phyloP scores from a whole-genome alignment of 1,284 basidiomycete species.

The Sphaerobolus stellatus region DNA sequence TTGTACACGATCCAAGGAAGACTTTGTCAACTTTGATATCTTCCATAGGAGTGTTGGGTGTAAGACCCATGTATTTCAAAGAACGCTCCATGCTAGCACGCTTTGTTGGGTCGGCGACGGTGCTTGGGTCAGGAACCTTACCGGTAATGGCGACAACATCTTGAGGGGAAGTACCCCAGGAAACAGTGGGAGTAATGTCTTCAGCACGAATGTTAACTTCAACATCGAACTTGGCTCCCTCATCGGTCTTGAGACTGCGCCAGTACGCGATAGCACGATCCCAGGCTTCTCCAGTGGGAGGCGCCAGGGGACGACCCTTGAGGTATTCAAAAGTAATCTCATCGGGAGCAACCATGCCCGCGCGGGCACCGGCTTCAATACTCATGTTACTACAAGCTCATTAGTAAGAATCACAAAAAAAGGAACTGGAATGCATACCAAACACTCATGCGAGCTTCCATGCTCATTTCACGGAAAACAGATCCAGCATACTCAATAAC shows the following conservation, averaged over 20 bases:
- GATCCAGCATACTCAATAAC: slow-evolving; percentile 95
- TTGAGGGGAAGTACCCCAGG: slow-evolving; percentile 96
- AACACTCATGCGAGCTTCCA: slow-evolving; percentile 96
- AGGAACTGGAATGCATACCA: slow-evolving; percentile 39
- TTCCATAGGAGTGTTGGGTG: slow-evolving; percentile 81
- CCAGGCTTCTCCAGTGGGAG: slow-evolving; percentile 87
- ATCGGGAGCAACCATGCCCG: slow-evolving; percentile 95
- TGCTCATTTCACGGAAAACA: slow-evolving; percentile 87
- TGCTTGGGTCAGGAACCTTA: slow-evolving; percentile 77
- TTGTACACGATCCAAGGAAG: slow-evolving; percentile 97
- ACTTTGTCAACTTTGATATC: slow-evolving; percentile 89
- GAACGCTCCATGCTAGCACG: slow-evolving; percentile 78
- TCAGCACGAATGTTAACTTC: slow-evolving; percentile 84
- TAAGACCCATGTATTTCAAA: slow-evolving; percentile 90
- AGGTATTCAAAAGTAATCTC: slow-evolving; percentile 90
- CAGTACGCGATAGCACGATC: slow-evolving; percentile 87
- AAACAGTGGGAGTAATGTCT: slow-evolving; percentile 92
- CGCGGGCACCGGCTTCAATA: slow-evolving; percentile 93
- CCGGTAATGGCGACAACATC: slow-evolving; percentile 90
- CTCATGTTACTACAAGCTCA: slow-evolving; percentile 73
- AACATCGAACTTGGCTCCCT: slow-evolving; percentile 87
- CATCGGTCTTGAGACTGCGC: slow-evolving; percentile 83
- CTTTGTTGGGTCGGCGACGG: slow-evolving; percentile 62
- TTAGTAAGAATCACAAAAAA: background rate
- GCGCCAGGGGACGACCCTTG: slow-evolving; percentile 78